phyloP scores from a whole-genome alignment of 2,329 filamentous ascomycete genomes.

The Cladosporium sp. region DNA sequence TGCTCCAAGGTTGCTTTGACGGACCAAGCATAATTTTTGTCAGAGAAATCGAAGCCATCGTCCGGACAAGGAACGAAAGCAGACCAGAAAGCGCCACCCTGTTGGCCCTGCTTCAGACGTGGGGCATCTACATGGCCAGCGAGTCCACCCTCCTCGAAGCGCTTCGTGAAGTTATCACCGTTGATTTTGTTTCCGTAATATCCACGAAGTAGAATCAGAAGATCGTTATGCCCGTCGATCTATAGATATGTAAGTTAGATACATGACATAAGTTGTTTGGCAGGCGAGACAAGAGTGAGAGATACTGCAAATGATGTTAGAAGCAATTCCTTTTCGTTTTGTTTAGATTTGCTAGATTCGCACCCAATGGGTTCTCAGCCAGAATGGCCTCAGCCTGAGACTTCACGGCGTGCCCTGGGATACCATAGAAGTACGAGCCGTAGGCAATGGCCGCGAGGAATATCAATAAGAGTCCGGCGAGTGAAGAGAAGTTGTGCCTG shows the following conservation, averaged over 20 bases:
- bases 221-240: slow-evolving; percentile 81
- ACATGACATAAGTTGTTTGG: not conserved
- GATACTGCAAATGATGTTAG: not conserved
- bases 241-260: not conserved
- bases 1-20: slow-evolving; percentile 71
- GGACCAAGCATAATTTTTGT: slow-evolving; percentile 67
- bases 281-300: not conserved
- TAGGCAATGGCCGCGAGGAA: slow-evolving; percentile 9
- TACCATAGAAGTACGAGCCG: slow-evolving; percentile 14
- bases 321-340: too few species aligned
- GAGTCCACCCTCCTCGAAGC: slow-evolving; percentile 71
- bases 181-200: slow-evolving; percentile 78
- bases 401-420: not conserved
- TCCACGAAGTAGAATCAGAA: slow-evolving; percentile 70
- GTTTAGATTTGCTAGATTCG: not conserved
- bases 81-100: slow-evolving; percentile 91
- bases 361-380: slow-evolving; percentile 28
- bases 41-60: slow-evolving; percentile 71
- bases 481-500: slow-evolving; percentile 1
- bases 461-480: slow-evolving; percentile 6
- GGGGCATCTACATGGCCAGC: slow-evolving; percentile 75
- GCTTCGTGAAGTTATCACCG: slow-evolving; percentile 61
- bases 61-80: slow-evolving; percentile 76
- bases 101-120: slow-evolving; percentile 67
- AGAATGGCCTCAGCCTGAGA: slow-evolving; percentile 23